Evolutionary conservation across 2,329 filamentous ascomycete species (phyloP).

Genomic region (Neonectria magnoliae): DNA sequence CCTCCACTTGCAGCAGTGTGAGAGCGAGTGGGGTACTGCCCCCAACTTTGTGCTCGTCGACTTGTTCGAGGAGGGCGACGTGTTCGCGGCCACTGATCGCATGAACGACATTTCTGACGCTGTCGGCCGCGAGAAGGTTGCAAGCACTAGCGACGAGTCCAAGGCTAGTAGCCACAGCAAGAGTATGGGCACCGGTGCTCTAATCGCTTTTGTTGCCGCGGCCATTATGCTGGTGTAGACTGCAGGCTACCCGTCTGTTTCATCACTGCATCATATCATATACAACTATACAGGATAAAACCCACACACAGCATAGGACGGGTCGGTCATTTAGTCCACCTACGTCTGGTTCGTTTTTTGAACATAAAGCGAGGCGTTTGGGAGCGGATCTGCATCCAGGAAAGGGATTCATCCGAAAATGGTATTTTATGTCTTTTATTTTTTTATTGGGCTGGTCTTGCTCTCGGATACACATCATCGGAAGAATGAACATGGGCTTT

Average conservation of each 20-base stretch:
- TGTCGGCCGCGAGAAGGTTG: constrained; percentile 47
- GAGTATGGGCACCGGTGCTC: constrained; percentile 48
- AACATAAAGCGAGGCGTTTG: constrained; percentile 41
- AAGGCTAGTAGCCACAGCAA: constrained; percentile 31
- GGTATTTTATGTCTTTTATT: not conserved
- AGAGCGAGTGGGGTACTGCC: constrained; percentile 65
- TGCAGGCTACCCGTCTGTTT: not conserved
- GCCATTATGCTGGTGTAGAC: constrained; percentile 51
- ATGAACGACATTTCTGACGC: constrained; percentile 66
- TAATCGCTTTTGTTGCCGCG: constrained; percentile 56
- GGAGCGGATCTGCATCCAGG: constrained; percentile 24
- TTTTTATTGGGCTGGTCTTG: not conserved
- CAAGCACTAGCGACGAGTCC: constrained; percentile 26
- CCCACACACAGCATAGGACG: constrained; percentile 1
- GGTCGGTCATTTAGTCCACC: constrained; percentile 17
- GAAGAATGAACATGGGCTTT: not conserved
- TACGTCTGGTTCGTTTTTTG: constrained; percentile 22
- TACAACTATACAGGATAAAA: not conserved
- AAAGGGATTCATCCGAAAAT: constrained; percentile 11
- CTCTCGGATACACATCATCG: not conserved
- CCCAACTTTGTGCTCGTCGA: constrained; percentile 84
- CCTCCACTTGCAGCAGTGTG: constrained; percentile 63
- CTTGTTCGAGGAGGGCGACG: constrained; percentile 78
- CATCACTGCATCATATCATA: not conserved
- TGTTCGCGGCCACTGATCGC: constrained; percentile 74